Evolutionary conservation across 768 basidiomycete species (phyloP).

Genomic region (Hericium coralloides): DNA sequence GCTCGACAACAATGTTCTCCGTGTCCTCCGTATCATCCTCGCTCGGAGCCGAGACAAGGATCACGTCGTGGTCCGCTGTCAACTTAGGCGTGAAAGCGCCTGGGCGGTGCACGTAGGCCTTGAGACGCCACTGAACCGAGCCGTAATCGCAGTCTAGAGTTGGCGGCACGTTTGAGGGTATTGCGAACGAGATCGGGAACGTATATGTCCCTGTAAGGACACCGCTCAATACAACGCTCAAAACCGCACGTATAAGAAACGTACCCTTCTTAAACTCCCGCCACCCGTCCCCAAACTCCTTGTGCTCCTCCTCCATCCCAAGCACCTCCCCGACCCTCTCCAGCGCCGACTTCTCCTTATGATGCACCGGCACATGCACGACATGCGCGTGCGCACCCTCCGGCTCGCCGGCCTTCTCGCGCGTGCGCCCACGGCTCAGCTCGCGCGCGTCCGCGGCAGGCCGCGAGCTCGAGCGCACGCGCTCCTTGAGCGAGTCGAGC

Average conservation of each 20-base stretch:
- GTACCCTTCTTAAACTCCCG: conserved; percentile 83
- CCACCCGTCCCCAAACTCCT: conserved; percentile 51
- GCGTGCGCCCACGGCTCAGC: not conserved
- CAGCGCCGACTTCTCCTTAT: conserved; percentile 19
- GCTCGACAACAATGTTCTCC: conserved; percentile 73
- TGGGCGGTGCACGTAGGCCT: conserved; percentile 75
- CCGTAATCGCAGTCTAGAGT: conserved; percentile 69
- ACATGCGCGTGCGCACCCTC: conserved; percentile 20
- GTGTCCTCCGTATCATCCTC: conserved; percentile 84
- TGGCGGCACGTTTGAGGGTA: conserved; percentile 75
- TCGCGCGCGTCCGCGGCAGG: not conserved
- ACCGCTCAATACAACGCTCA: not conserved
- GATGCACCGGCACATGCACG: too few relatives aligned
- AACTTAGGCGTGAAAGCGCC: conserved; percentile 73
- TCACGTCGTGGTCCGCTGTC: conserved; percentile 60
- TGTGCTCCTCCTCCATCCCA: conserved; percentile 31
- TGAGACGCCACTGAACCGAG: conserved; percentile 68
- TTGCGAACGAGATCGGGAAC: conserved; percentile 86
- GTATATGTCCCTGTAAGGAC: conserved; percentile 67
- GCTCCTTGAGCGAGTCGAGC: conserved; percentile 6
- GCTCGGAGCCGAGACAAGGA: conserved; percentile 63
- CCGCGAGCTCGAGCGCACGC: conserved; percentile 7
- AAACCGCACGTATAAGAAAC: conserved; percentile 2
- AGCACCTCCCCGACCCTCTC: conserved; percentile 33
- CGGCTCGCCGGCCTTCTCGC: conserved; percentile 12